These are phyloP conservation scores for Erysimum cheiri DNA, from an alignment of 441 rosid species.

Conservation along the genomic window DNA sequence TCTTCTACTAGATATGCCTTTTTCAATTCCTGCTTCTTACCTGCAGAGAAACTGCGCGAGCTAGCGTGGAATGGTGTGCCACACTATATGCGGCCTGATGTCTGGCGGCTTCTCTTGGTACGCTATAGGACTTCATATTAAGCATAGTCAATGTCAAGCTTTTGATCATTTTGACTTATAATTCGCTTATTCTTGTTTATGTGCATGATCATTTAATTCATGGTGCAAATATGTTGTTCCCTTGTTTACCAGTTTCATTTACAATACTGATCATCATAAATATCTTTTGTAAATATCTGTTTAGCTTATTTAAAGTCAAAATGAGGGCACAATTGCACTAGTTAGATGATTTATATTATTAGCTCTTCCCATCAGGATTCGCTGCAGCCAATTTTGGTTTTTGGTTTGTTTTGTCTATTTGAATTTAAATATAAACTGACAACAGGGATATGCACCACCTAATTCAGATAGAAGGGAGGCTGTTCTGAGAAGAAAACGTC, in stretches of 20 bases:
- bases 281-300: background rate
- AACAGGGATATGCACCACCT: constrained; percentile 99
- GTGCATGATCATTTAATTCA: background rate
- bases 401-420: constrained; percentile 44
- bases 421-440: constrained; percentile 82
- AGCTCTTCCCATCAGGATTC: constrained; percentile 5
- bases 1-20: constrained; percentile 8
- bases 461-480: constrained; percentile 99
- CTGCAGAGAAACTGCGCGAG: constrained; percentile 87
- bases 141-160: background rate
- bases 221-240: background rate
- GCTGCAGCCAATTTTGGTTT: constrained; percentile 21
- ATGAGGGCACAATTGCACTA: background rate
- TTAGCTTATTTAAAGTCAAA: constrained; percentile 16
- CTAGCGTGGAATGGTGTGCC: constrained; percentile 99
- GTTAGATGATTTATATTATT: constrained; percentile 1
- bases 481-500: constrained; percentile 86
- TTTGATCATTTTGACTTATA: background rate
- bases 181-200: background rate
- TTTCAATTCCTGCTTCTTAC: constrained; percentile 1
- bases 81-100: constrained; percentile 89
- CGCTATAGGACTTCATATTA: constrained; percentile 40
- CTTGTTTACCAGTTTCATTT: background rate
- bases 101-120: constrained; percentile 99
- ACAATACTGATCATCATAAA: background rate